Conservation (phyloP, 2,329 filamentous ascomycete species). For the Colletotrichum spinosum region DNA sequence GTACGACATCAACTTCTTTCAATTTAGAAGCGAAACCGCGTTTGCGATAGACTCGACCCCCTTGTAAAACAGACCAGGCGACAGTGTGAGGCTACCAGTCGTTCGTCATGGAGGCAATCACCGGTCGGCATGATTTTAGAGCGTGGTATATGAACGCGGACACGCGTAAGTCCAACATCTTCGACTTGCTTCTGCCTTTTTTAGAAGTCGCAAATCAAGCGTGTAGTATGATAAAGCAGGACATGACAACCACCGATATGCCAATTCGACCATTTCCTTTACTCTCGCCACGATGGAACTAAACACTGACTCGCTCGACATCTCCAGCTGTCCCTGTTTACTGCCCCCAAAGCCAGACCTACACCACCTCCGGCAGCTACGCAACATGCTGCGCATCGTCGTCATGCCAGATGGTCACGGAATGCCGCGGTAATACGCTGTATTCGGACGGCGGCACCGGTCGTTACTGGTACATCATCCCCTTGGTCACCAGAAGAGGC, state of each 20-base stretch:
- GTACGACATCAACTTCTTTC: too few relatives aligned
- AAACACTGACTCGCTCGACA: too few relatives aligned
- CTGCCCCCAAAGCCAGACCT: background rate
- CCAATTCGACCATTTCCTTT: too few relatives aligned
- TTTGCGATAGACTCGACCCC: too few relatives aligned
- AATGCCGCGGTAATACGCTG: conserved; percentile 11
- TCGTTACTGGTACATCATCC: background rate
- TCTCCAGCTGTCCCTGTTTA: background rate
- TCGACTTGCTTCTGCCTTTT: too few relatives aligned
- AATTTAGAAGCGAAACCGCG: too few relatives aligned
- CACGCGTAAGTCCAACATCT: background rate
- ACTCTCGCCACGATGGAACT: too few relatives aligned
- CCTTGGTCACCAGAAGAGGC: background rate
- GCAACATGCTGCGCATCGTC: conserved; percentile 3
- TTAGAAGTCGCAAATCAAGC: too few relatives aligned
- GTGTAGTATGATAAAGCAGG: too few relatives aligned
- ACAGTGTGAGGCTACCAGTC: too few relatives aligned
- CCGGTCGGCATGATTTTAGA: background rate
- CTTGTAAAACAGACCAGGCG: too few relatives aligned
- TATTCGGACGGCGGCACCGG: conserved; percentile 5
- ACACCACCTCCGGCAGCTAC: conserved; percentile 5
- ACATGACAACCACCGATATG: too few relatives aligned
- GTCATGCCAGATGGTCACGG: conserved; percentile 1
- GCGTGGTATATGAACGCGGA: background rate
- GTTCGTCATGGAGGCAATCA: background rate